Evolutionary conservation across 139 green algal genomes (phyloP).

Genomic region (Tetraselmis striata): DNA sequence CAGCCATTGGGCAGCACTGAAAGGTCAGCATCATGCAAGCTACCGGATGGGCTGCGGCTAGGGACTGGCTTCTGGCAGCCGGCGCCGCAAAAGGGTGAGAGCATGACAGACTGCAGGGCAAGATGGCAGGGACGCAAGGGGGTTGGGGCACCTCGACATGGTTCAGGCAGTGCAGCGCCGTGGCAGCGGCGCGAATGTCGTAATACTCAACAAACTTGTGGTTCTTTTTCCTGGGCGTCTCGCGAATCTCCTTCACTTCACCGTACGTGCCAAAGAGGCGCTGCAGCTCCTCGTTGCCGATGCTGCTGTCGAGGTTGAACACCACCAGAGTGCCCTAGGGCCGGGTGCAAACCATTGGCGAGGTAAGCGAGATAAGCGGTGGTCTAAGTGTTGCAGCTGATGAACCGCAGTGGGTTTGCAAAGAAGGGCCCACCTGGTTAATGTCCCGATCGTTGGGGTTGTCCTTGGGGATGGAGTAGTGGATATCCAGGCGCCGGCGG

Average conservation of each 20-base stretch:
- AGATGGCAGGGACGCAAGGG: no score
- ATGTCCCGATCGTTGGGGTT: slow-evolving; percentile 9
- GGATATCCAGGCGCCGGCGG: slow-evolving; percentile 12
- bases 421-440: no score
- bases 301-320: slow-evolving; percentile 15
- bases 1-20: no score
- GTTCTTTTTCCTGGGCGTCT: slow-evolving; percentile 9
- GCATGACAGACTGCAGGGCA: no score
- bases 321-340: slow-evolving; percentile 18
- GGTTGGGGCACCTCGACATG: background rate
- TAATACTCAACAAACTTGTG: slow-evolving; percentile 17
- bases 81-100: no score
- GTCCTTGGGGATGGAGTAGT: slow-evolving; percentile 26
- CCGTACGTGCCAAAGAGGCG: slow-evolving; percentile 10
- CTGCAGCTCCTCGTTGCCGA: background rate
- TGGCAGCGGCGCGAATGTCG: slow-evolving; percentile 3
- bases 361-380: no score
- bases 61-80: no score
- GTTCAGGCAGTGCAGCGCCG: slow-evolving; percentile 1
- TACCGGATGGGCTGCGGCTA: no score
- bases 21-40: no score
- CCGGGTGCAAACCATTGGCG: no score
- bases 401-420: no score
- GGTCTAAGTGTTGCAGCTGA: no score
- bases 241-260: slow-evolving; percentile 17